Base-by-base conservation (phyloP, 495 filamentous ascomycete genomes). In the Neurospora sp. region DNA sequence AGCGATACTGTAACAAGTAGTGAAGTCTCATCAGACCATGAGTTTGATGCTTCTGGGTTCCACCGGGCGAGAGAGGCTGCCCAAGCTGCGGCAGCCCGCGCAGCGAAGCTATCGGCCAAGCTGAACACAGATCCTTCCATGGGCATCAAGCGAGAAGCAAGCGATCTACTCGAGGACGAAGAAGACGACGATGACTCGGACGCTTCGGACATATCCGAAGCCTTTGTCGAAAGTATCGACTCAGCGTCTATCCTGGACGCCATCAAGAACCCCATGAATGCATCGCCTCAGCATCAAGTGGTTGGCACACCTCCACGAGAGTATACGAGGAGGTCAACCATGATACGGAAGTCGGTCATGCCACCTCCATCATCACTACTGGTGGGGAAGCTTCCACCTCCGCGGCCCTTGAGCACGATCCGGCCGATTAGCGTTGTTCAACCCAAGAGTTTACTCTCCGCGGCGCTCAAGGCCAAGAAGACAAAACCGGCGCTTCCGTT, bases 1-100 rank as follows among this genome's bases (percentile, higher is more conserved):
- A 85, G 93, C 74, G 94, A 96, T 79, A 98, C 94, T 0, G 91
- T 92, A 10, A 96, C 94, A 2, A 97, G 94, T 80, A 96, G 93
- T 80, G 94, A 98, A 71, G 87, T 98, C 74, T 97, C 93, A 1
- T 96, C 94, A 0, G 94, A 97, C 75, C 94, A 95, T 77, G 94
- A 96, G 74, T 85, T 94, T 46, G 92, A 94, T 48, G 83, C 89
- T 1, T 89, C 89, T 12, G 84, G 87, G 5, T 92, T 90, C 71
- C 84, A 91, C 81, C 81, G 85, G 82, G 77, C 89, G 81, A 75
- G 90, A 86, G 84, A 85, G 72, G 84, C 80, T 1, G 79, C 82
- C 16, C 78, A 82, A 27, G 79, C 81, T 5, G 80, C 81, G 3
- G 79, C 79, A 5, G 76, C 79, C 14, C 75, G 73, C 35, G 81